These are phyloP conservation scores for Paracoccidioides brasiliensis DNA, from an alignment of 2,329 filamentous ascomycete genomes.

Conservation along the genomic window DNA sequence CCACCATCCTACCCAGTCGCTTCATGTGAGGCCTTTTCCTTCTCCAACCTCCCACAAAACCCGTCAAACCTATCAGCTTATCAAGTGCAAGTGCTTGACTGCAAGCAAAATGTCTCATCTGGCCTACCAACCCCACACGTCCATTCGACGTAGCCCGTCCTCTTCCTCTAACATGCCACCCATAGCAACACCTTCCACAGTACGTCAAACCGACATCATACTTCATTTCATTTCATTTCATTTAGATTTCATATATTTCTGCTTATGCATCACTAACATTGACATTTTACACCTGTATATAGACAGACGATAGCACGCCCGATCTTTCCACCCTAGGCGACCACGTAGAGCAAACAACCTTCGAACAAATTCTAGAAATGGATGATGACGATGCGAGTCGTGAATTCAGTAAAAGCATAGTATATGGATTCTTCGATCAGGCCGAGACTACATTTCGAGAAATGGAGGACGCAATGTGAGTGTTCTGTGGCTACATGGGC, in stretches of 20 bases:
- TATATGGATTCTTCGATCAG: constrained; percentile 86
- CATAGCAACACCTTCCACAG: constrained; percentile 2
- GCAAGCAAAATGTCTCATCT: constrained; percentile 10
- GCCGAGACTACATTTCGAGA: constrained; percentile 71
- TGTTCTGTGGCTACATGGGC: constrained; percentile 10
- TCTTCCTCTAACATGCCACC: constrained; percentile 10
- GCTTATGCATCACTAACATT: neutral
- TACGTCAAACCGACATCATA: constrained; percentile 3
- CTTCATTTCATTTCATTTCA: neutral
- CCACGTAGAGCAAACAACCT: constrained; percentile 65
- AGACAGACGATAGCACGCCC: constrained; percentile 36
- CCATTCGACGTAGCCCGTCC: constrained; percentile 7
- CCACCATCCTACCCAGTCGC: no score
- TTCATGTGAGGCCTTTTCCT: neutral
- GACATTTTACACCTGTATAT: neutral
- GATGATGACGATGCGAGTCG: constrained; percentile 76
- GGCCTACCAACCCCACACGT: constrained; percentile 6
- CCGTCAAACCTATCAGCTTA: neutral
- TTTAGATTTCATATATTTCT: neutral
- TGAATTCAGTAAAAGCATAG: constrained; percentile 80
- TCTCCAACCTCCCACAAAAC: no score
- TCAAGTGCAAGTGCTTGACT: neutral
- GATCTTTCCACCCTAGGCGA: constrained; percentile 55
- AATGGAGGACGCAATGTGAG: constrained; percentile 77
- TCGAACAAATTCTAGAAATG: constrained; percentile 96